Conservation (phyloP, 2,329 filamentous ascomycete genomes). For the Pseudocercospora musae region DNA sequence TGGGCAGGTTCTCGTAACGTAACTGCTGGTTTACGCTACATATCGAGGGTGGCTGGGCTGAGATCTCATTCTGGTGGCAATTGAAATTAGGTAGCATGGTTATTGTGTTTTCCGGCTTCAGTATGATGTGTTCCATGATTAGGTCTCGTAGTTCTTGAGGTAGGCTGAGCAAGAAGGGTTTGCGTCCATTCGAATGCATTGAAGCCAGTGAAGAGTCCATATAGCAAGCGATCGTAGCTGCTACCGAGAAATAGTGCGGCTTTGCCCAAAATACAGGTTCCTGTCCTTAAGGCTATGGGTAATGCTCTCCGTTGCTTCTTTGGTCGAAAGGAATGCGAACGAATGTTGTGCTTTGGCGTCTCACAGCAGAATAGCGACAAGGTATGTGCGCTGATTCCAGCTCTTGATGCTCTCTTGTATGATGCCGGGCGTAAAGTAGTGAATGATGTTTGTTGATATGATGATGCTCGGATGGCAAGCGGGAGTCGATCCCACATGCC, state of each 20-base stretch:
- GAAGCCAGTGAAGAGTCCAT: neutral
- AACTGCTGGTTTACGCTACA: slow-evolving; percentile 23
- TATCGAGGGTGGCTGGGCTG: slow-evolving; percentile 22
- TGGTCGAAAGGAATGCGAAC: neutral
- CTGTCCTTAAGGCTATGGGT: neutral
- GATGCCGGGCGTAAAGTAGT: neutral
- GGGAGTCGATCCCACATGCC: neutral
- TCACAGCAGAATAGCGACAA: neutral
- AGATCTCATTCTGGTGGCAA: slow-evolving; percentile 19
- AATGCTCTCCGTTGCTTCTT: neutral
- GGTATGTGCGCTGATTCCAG: too few relatives aligned
- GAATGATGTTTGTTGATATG: neutral
- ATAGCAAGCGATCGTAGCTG: neutral
- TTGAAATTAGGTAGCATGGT: slow-evolving; percentile 22
- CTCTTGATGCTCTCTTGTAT: neutral
- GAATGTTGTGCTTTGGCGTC: neutral
- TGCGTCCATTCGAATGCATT: neutral
- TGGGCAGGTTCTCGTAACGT: slow-evolving; percentile 22
- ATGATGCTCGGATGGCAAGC: neutral
- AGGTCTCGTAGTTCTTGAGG: slow-evolving; percentile 28
- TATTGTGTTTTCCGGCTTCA: slow-evolving; percentile 23
- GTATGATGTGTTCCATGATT: slow-evolving; percentile 23
- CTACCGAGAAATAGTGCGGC: neutral
- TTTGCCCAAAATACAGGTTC: neutral
- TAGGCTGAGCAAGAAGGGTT: slow-evolving; percentile 22